Percentiles rank a stretch among this genome's conserved stretches.
phyloP scores from a whole-genome alignment of 2,329 filamentous ascomycete species.

The Beauveria scarabaeidicola region DNA sequence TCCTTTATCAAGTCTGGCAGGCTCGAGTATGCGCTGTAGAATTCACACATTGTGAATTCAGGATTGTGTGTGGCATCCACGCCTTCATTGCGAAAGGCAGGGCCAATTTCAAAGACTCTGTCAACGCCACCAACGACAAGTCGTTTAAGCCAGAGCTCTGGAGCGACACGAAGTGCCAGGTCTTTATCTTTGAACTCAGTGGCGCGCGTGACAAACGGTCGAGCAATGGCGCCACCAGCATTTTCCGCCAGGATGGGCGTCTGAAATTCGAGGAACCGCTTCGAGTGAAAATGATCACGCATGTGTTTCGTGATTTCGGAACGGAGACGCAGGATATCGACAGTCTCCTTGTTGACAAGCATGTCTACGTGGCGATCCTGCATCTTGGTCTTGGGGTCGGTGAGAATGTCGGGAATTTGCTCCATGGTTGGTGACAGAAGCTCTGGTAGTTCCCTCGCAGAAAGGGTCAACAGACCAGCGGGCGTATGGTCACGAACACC shows the following conservation, averaged over 20 bases:
- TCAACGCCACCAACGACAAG: slow-evolving; percentile 84
- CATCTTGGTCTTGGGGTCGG: slow-evolving; percentile 62
- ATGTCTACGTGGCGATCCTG: slow-evolving; percentile 80
- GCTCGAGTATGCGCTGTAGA: slow-evolving; percentile 80
- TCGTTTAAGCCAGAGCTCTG: slow-evolving; percentile 91
- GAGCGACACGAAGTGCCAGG: slow-evolving; percentile 78
- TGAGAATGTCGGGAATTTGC: slow-evolving; percentile 62
- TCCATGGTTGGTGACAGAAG: slow-evolving; percentile 73
- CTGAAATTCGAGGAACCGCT: slow-evolving; percentile 75
- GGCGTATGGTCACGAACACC: slow-evolving; percentile 62
- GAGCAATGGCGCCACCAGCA: slow-evolving; percentile 80
- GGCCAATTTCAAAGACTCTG: slow-evolving; percentile 85
- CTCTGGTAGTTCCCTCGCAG: slow-evolving; percentile 57
- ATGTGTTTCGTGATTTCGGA: slow-evolving; percentile 67
- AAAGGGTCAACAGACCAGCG: slow-evolving; percentile 68
- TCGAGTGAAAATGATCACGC: slow-evolving; percentile 62
- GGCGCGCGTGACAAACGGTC: slow-evolving; percentile 73
- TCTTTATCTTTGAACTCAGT: slow-evolving; percentile 65
- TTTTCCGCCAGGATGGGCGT: slow-evolving; percentile 79
- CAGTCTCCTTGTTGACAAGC: slow-evolving; percentile 60
- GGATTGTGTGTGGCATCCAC: slow-evolving; percentile 89
- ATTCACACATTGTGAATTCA: slow-evolving; percentile 96
- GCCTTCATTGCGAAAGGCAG: slow-evolving; percentile 88
- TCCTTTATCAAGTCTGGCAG: slow-evolving; percentile 64
- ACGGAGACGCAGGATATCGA: slow-evolving; percentile 65